phyloP scores from a whole-genome alignment of 2,329 filamentous ascomycete species.

The Hymenotorrendiella dingleyae region DNA sequence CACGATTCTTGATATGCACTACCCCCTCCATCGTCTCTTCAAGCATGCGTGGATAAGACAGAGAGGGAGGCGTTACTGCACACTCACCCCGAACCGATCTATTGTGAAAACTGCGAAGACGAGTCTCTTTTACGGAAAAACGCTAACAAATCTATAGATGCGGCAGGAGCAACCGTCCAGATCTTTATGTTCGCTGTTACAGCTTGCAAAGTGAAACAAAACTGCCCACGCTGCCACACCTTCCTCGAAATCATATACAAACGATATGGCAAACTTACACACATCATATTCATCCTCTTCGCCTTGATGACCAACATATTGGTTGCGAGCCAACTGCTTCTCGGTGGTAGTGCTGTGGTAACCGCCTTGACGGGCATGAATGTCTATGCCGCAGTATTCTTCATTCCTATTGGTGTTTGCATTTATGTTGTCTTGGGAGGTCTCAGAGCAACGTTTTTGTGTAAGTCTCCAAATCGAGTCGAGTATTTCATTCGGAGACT shows the following conservation, averaged over 20 bases:
- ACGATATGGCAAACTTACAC: constrained; percentile 34
- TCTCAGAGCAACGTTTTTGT: constrained; percentile 33
- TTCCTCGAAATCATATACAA: constrained; percentile 37
- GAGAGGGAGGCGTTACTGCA: too few relatives aligned
- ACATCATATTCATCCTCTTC: constrained; percentile 36
- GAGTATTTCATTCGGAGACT: neutral
- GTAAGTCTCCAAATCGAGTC: neutral
- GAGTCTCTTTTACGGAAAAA: too few relatives aligned
- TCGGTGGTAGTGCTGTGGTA: constrained; percentile 34
- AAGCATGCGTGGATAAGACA: too few relatives aligned
- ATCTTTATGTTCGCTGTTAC: constrained; percentile 27
- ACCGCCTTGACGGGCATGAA: constrained; percentile 36
- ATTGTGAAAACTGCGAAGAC: too few relatives aligned
- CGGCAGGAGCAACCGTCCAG: constrained; percentile 35
- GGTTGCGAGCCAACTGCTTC: constrained; percentile 34
- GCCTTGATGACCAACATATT: constrained; percentile 36
- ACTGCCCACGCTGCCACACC: constrained; percentile 36
- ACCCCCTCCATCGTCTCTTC: too few relatives aligned
- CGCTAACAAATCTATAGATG: too few relatives aligned
- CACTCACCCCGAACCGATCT: too few relatives aligned
- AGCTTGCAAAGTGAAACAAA: constrained; percentile 35
- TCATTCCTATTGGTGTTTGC: constrained; percentile 34
- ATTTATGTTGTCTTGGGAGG: constrained; percentile 37
- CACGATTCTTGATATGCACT: too few relatives aligned
- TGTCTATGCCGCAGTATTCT: constrained; percentile 35